Evolutionary conservation across 2,329 filamentous ascomycete species (phyloP).

Genomic region (Aspergillus pseudoviridinutans): DNA sequence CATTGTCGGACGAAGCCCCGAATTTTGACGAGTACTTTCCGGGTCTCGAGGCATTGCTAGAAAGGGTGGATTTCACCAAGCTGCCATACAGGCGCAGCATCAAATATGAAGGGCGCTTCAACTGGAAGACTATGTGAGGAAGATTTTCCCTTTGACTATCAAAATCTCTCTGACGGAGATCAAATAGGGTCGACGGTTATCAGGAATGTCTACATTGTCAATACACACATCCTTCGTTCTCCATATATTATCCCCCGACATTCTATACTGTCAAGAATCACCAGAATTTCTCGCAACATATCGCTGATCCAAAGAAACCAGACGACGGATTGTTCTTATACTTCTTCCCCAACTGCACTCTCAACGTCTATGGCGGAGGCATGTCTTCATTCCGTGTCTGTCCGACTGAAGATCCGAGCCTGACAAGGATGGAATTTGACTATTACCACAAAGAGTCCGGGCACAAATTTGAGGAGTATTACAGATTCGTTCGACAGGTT

Average conservation of each 20-base stretch:
- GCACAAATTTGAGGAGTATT: slow-evolving; percentile 56
- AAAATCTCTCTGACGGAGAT: neutral
- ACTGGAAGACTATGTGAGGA: slow-evolving; percentile 56
- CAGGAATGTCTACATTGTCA: slow-evolving; percentile 58
- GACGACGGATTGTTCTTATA: slow-evolving; percentile 55
- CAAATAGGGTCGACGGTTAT: slow-evolving; percentile 51
- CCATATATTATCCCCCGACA: slow-evolving; percentile 52
- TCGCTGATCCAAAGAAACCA: slow-evolving; percentile 51
- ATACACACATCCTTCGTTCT: slow-evolving; percentile 56
- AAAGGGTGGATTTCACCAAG: slow-evolving; percentile 51
- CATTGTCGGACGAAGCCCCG: slow-evolving; percentile 47
- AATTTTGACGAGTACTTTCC: slow-evolving; percentile 53
- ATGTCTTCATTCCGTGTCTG: slow-evolving; percentile 56
- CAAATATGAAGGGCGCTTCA: slow-evolving; percentile 54
- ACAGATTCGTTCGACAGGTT: slow-evolving; percentile 54
- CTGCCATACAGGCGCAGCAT: slow-evolving; percentile 51
- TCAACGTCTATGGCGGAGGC: slow-evolving; percentile 57
- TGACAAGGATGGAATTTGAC: slow-evolving; percentile 57
- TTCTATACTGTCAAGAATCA: slow-evolving; percentile 55
- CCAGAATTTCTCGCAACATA: slow-evolving; percentile 53
- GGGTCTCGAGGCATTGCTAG: slow-evolving; percentile 47
- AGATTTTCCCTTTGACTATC: neutral
- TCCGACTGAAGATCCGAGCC: slow-evolving; percentile 47
- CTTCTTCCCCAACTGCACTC: slow-evolving; percentile 55
- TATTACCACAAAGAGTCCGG: slow-evolving; percentile 52